phyloP scores from a whole-genome alignment of 2,329 filamentous ascomycete species.

The Catunica adiposa region DNA sequence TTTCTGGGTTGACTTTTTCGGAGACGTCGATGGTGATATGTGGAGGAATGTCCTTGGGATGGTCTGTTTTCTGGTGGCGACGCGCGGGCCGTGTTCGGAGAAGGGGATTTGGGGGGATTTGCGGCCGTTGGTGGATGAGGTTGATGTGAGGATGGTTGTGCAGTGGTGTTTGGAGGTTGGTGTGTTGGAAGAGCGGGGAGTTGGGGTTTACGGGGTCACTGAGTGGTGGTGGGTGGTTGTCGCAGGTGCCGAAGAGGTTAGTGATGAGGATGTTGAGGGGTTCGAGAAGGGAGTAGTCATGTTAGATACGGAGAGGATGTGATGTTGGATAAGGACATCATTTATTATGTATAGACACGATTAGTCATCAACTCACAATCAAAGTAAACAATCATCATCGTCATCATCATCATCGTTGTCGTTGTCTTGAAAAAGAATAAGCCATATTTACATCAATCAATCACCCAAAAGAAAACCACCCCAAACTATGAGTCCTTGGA shows the following conservation, averaged over 20 bases:
- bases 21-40: slow-evolving; percentile 36
- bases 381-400: neutral
- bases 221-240: slow-evolving; percentile 56
- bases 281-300: slow-evolving; percentile 12
- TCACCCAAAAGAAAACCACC: too few species aligned
- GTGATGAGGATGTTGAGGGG: neutral
- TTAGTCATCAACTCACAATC: neutral
- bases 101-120: slow-evolving; percentile 38
- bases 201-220: slow-evolving; percentile 25
- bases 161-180: slow-evolving; percentile 41
- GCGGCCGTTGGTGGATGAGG: slow-evolving; percentile 41
- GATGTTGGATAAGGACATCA: neutral
- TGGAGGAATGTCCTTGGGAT: slow-evolving; percentile 50
- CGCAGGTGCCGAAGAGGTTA: slow-evolving; percentile 16
- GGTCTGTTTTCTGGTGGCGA: slow-evolving; percentile 45
- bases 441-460: too few species aligned
- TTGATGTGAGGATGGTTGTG: slow-evolving; percentile 43
- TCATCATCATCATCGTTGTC: too few species aligned
- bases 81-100: slow-evolving; percentile 40
- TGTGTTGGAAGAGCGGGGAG: slow-evolving; percentile 22
- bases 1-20: slow-evolving; percentile 57
- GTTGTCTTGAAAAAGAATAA: too few species aligned
- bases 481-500: neutral
- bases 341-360: neutral
- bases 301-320: slow-evolving; percentile 7